These are phyloP conservation scores for Fraxinus anomala DNA, from an alignment of 257 asterid genomes.

Conservation along the genomic window DNA sequence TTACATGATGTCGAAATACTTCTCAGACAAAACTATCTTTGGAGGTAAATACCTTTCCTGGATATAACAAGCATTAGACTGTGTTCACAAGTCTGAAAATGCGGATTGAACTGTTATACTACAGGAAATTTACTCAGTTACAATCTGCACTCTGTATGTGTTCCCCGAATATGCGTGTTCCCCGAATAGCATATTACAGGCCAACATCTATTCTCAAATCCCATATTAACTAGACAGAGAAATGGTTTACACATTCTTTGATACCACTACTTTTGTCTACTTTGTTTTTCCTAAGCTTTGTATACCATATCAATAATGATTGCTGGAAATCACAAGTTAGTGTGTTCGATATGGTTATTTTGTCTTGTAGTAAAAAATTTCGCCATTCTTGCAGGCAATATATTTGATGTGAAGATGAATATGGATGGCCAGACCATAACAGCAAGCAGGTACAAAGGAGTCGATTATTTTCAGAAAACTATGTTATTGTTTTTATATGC, in stretches of 20 bases:
- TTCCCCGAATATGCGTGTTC: background rate
- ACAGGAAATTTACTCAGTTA: background rate
- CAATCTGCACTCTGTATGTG: background rate
- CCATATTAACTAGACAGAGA: background rate
- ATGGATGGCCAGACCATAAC: slow-evolving; percentile 70
- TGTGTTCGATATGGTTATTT: slow-evolving; percentile 7
- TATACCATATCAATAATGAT: background rate
- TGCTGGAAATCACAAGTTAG: background rate
- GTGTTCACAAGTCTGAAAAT: background rate
- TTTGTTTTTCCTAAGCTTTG: background rate
- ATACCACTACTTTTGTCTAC: background rate
- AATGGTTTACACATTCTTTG: background rate
- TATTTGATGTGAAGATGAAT: slow-evolving; percentile 78
- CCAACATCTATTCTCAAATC: background rate
- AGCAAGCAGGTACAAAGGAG: slow-evolving; percentile 66
- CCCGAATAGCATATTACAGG: background rate
- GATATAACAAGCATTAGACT: slow-evolving; percentile 6
- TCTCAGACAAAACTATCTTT: slow-evolving; percentile 79
- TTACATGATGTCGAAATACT: slow-evolving; percentile 67
- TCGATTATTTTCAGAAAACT: slow-evolving; percentile 6
- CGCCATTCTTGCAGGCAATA: slow-evolving; percentile 57
- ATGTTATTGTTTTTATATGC: background rate
- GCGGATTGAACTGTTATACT: background rate
- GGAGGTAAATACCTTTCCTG: slow-evolving; percentile 60
- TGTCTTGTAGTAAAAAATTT: slow-evolving; percentile 3